These are phyloP conservation scores for Mucor irregularis DNA, from an alignment of 371 early-diverging fungal species.

Conservation along the genomic window DNA sequence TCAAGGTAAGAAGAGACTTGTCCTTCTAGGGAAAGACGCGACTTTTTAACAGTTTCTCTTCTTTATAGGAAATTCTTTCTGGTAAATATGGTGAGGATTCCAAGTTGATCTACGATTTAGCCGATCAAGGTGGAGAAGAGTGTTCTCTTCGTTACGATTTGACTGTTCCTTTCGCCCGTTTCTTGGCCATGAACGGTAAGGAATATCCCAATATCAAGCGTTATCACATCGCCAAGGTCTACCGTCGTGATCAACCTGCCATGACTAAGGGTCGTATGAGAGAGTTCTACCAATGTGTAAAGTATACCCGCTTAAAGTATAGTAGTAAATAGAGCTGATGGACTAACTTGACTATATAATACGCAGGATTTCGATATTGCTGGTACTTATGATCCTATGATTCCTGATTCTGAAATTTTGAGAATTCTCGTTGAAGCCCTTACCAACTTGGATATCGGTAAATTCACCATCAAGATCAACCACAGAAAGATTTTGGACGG, in stretches of 20 bases:
- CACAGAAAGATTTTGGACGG: conserved; percentile 97
- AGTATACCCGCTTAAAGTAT: conserved; percentile 57
- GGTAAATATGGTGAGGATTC: conserved; percentile 99
- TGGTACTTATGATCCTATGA: conserved; percentile 93
- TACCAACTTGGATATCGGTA: conserved; percentile 75
- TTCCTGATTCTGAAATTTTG: conserved; percentile 96
- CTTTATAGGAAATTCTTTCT: conserved; percentile 84
- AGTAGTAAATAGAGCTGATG: not conserved
- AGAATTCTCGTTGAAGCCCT: conserved; percentile 86
- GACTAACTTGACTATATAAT: not conserved
- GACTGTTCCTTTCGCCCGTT: conserved; percentile 99
- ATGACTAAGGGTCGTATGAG: conserved; percentile 98
- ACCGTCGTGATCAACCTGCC: conserved; percentile 98
- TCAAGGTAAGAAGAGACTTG: conserved; percentile 58
- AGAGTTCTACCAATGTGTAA: conserved; percentile 98
- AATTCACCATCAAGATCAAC: conserved; percentile 93
- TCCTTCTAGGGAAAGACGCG: not conserved
- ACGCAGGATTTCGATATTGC: conserved; percentile 97
- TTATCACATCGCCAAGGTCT: conserved; percentile 99
- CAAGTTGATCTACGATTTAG: conserved; percentile 98
- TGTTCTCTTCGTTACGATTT: conserved; percentile 98
- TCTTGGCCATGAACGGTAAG: conserved; percentile 91
- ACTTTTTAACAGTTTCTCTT: not conserved
- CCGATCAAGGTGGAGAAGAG: conserved; percentile 98
- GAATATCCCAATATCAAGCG: conserved; percentile 89